Conservation (phyloP, 2,329 filamentous ascomycete genomes). For the Penicillium sp. region DNA sequence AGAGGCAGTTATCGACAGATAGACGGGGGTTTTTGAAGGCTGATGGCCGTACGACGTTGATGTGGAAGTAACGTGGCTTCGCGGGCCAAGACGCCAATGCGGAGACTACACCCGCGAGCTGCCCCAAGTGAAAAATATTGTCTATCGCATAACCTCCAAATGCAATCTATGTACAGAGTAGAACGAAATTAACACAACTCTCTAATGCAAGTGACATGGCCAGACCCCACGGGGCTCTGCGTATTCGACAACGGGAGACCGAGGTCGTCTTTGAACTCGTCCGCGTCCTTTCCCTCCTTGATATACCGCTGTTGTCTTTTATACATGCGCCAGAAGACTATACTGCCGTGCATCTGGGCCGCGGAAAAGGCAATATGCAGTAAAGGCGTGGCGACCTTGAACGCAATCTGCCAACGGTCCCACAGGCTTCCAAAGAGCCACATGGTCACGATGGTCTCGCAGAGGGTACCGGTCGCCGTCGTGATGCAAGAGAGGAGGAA, state of each 20-base stretch:
- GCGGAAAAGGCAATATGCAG: slow-evolving; percentile 44
- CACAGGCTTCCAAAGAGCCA: slow-evolving; percentile 46
- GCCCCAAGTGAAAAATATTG: not conserved
- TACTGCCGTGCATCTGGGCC: slow-evolving; percentile 45
- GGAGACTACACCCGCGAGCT: not conserved
- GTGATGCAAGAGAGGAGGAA: slow-evolving; percentile 39
- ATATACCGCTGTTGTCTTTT: slow-evolving; percentile 14
- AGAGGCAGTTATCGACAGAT: too few species aligned
- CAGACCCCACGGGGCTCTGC: not conserved
- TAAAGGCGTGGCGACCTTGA: slow-evolving; percentile 46
- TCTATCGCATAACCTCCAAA: not conserved
- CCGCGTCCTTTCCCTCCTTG: not conserved
- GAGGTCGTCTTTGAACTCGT: not conserved
- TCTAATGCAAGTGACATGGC: not conserved
- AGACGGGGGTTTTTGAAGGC: too few species aligned
- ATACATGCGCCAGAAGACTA: slow-evolving; percentile 45
- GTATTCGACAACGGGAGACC: not conserved
- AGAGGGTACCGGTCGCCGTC: slow-evolving; percentile 39
- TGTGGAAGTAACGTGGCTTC: too few species aligned
- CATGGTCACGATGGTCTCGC: slow-evolving; percentile 47
- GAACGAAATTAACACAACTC: not conserved
- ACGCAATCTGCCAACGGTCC: slow-evolving; percentile 43
- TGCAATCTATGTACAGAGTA: not conserved
- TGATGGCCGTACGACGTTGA: too few species aligned
- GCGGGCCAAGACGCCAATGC: not conserved